A percentile compares a stretch with the other conserved stretches of the same genome.
Evolutionary conservation across 495 filamentous ascomycete genomes (phyloP).

Genomic region (Penicillium tannophilum): DNA sequence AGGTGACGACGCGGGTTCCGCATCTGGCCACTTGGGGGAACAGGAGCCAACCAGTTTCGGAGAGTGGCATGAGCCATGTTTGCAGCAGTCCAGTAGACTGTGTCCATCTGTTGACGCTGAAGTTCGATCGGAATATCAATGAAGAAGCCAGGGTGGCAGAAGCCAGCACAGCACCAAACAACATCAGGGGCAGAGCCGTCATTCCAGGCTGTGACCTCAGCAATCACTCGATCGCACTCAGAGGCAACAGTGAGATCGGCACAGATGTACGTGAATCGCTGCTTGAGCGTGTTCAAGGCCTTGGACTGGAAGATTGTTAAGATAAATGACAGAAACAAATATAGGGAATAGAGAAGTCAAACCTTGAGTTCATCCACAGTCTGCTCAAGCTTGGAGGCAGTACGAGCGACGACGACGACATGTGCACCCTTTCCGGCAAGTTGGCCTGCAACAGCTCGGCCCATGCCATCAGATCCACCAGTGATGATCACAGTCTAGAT

Average conservation of each 20-base stretch:
- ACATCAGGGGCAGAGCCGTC: constrained; percentile 71
- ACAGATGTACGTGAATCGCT: constrained; percentile 81
- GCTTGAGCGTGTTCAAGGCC: constrained; percentile 59
- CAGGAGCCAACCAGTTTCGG: constrained; percentile 50
- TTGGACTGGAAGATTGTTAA: constrained; percentile 48
- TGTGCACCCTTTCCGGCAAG: constrained; percentile 84
- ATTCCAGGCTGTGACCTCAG: constrained; percentile 84
- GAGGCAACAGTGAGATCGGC: constrained; percentile 74
- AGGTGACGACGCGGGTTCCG: constrained; percentile 65
- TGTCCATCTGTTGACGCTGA: constrained; percentile 79
- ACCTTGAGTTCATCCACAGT: constrained; percentile 69
- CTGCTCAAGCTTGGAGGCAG: constrained; percentile 69
- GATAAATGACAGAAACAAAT: background rate
- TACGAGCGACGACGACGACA: constrained; percentile 81
- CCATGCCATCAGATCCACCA: constrained; percentile 93
- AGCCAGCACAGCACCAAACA: constrained; percentile 90
- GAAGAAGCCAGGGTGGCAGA: constrained; percentile 76
- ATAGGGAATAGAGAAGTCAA: constrained; percentile 14
- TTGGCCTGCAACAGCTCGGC: constrained; percentile 67
- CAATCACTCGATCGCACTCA: constrained; percentile 68
- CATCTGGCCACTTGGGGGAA: constrained; percentile 33
- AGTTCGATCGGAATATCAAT: constrained; percentile 65
- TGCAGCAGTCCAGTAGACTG: constrained; percentile 87
- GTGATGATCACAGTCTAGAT: constrained; percentile 81
- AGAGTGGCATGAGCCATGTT: constrained; percentile 76